Percentiles rank a stretch among this genome's conserved stretches.
These are phyloP conservation scores for Spencermartinsiella ligniputridi DNA, from an alignment of 1,139 yeast species.

Conservation along the genomic window DNA sequence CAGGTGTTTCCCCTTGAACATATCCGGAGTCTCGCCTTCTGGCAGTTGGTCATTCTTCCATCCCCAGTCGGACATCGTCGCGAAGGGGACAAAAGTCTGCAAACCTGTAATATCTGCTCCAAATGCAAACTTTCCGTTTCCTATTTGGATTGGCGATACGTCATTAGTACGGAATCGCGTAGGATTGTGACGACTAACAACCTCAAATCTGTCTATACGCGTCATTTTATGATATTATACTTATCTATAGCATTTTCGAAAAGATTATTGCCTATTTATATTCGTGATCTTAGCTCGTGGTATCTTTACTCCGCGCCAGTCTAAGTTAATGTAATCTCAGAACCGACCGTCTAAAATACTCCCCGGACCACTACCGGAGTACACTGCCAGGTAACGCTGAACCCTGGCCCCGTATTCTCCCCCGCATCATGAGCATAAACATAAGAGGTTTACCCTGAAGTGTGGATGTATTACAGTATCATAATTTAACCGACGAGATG, in stretches of 20 bases:
- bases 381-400: too few species aligned
- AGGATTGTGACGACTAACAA: conserved; percentile 7
- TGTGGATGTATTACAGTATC: too few species aligned
- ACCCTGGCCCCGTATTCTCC: too few species aligned
- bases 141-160: not conserved
- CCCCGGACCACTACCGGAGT: too few species aligned
- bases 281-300: not conserved
- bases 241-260: not conserved
- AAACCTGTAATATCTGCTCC: conserved; percentile 14
- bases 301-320: not conserved
- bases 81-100: conserved; percentile 13
- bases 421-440: too few species aligned
- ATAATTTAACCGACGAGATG: too few species aligned
- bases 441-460: too few species aligned
- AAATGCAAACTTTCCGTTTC: conserved; percentile 11
- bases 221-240: not conserved
- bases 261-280: not conserved
- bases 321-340: too few species aligned
- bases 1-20: conserved; percentile 8
- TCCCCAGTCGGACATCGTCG: conserved; percentile 15
- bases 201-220: not conserved
- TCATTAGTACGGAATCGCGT: not conserved
- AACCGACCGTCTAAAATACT: too few species aligned
- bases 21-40: conserved; percentile 3
- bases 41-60: conserved; percentile 12